Base-by-base conservation (phyloP, 148 eudicot species). In the Silene uniflora region DNA sequence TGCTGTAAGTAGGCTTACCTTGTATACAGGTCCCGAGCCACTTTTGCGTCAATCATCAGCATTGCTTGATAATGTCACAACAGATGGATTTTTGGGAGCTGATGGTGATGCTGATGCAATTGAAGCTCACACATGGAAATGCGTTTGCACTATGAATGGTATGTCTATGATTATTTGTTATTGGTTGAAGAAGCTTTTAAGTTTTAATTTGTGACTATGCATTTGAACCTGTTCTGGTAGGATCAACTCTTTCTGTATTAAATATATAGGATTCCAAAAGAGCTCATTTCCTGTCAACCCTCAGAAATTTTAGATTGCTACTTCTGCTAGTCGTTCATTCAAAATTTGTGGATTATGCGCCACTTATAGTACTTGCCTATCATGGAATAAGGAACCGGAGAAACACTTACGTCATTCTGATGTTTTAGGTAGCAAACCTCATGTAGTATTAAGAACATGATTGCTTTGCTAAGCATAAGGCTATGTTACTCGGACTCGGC, bases 101-200 rank as follows among this genome's bases (percentile, higher is more conserved):
- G 95, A 92, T 62, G 85, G 84, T 10, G 97, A 91, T 84, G 88
- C 75, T 23, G 97, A 94, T 89, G 98, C 82, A 27, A 73, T 95
- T 78, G 97, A 92, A 76, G 91, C 87, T 76, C 93, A 92, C 80
- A 88, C 87, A 52, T 95, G 98, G 98, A 92, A 83, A 84, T 95
- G 97, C 72, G 91, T 89, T 59, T 88, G 96, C 76, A 87, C 92
- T 32, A 67, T 88, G 60, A 88, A 85, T 84, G 98, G 98, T 95
- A 85, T 58, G 78, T 73, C 59, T 35, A 23, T 12, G 9, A 52
- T 52, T 52, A 12, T 52, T 13, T 52, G 14, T 52, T 52, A 52
- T 52, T 52, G 56, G 17, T 52, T 52, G 56, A 52, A 52, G 13
- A 18, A 17, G 16, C 16, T 59, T 59, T 59, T 39, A 39, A 39